phyloP scores from a whole-genome alignment of 352 stramenopile species.

The Phytopythium sindhum region DNA sequence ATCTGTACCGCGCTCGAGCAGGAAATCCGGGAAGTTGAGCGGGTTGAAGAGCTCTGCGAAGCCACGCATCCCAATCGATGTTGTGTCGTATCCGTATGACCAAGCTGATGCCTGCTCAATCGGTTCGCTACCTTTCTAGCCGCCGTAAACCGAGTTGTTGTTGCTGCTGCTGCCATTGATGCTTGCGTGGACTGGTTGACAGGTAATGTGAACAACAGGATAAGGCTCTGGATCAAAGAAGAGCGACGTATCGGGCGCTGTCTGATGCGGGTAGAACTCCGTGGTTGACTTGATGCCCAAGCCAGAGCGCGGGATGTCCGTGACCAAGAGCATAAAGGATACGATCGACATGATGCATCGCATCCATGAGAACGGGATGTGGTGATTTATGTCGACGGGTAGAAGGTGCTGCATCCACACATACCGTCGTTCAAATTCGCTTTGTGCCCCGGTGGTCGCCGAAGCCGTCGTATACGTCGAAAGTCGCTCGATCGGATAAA shows the following conservation, averaged over 20 bases:
- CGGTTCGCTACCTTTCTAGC: not conserved
- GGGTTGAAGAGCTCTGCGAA: constrained; percentile 10
- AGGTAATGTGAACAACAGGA: constrained; percentile 22
- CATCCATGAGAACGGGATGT: constrained; percentile 4
- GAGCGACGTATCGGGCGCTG: constrained; percentile 12
- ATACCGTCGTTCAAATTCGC: not conserved
- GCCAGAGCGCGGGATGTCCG: constrained; percentile 37
- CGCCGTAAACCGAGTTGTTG: constrained; percentile 1
- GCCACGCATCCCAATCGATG: constrained; percentile 19
- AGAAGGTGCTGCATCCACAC: not conserved
- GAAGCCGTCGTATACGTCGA: not conserved
- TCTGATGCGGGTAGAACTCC: constrained; percentile 11
- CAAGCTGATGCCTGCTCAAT: constrained; percentile 7
- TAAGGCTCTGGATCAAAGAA: constrained; percentile 38
- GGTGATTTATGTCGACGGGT: constrained; percentile 2
- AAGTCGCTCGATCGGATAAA: not conserved
- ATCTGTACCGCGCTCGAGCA: constrained; percentile 6
- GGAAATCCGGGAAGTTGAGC: constrained; percentile 6
- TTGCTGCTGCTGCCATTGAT: not conserved
- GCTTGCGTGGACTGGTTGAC: not conserved
- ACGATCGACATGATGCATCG: constrained; percentile 9
- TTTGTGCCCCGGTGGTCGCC: not conserved
- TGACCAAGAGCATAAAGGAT: constrained; percentile 7
- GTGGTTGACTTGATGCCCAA: constrained; percentile 11
- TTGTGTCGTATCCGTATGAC: constrained; percentile 27